Evolutionary conservation across 306 rosid species (phyloP).

Genomic region (Glycine soja): DNA sequence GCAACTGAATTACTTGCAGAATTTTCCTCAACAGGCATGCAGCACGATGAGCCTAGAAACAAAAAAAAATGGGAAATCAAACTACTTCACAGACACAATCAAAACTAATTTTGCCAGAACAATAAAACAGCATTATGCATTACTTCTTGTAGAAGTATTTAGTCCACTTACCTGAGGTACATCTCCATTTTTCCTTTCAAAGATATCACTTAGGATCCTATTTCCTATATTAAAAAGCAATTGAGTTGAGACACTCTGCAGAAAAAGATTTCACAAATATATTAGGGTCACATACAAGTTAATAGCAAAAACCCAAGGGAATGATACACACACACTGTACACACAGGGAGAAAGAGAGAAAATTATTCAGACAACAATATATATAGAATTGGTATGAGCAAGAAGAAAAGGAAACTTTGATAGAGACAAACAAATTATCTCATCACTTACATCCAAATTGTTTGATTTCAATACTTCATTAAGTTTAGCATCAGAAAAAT

Average conservation of each 20-base stretch:
- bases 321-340: neutral
- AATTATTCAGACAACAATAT: neutral
- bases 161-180: slow-evolving; percentile 76
- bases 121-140: slow-evolving; percentile 37
- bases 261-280: slow-evolving; percentile 45
- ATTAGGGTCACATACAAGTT: slow-evolving; percentile 45
- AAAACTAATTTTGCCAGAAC: slow-evolving; percentile 16
- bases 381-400: slow-evolving; percentile 9
- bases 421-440: slow-evolving; percentile 44
- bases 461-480: slow-evolving; percentile 72
- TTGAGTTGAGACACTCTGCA: slow-evolving; percentile 78
- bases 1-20: slow-evolving; percentile 77
- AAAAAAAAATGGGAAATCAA: slow-evolving; percentile 32
- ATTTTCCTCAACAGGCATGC: slow-evolving; percentile 78
- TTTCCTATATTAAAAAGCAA: slow-evolving; percentile 71
- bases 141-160: slow-evolving; percentile 48
- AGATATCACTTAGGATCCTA: slow-evolving; percentile 71
- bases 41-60: slow-evolving; percentile 65
- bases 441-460: slow-evolving; percentile 72
- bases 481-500: slow-evolving; percentile 70
- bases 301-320: slow-evolving; percentile 9
- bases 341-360: neutral
- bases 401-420: slow-evolving; percentile 42
- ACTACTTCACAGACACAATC: slow-evolving; percentile 5
- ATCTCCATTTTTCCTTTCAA: slow-evolving; percentile 70